Evolutionary conservation across 2,329 filamentous ascomycete genomes (phyloP).

Genomic region (Bipolaris oryzae): DNA sequence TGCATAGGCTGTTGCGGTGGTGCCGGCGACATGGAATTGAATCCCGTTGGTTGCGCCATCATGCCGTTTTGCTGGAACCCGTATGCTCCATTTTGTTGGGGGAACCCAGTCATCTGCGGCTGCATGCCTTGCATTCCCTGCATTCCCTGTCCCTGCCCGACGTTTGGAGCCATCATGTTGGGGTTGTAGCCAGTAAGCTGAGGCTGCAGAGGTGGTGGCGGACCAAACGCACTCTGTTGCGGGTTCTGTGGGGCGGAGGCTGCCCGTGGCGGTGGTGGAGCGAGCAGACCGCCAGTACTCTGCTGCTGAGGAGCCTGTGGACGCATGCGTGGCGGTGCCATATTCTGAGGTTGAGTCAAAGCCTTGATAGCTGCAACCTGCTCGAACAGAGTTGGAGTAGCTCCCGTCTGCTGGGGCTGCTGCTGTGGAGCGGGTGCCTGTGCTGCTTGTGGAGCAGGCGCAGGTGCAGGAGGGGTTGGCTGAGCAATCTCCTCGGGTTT

Average conservation of each 20-base stretch:
- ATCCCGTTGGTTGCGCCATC: constrained; percentile 49
- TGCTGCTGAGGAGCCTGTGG: constrained; percentile 73
- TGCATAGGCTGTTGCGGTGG: constrained; percentile 53
- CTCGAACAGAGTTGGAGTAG: constrained; percentile 45
- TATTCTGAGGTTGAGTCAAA: constrained; percentile 44
- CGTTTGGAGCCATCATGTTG: constrained; percentile 65
- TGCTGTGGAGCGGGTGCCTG: constrained; percentile 44
- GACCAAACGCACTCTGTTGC: constrained; percentile 70
- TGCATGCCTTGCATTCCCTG: constrained; percentile 32
- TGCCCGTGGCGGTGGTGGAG: constrained; percentile 79
- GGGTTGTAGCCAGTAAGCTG: constrained; percentile 77
- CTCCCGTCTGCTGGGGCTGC: constrained; percentile 53
- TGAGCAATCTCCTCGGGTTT: constrained; percentile 50
- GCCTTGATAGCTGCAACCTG: constrained; percentile 49
- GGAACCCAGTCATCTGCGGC: constrained; percentile 50
- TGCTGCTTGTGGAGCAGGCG: constrained; percentile 53
- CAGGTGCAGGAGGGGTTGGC: constrained; percentile 37
- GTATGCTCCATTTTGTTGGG: constrained; percentile 43
- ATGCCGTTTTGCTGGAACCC: constrained; percentile 47
- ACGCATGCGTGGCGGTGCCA: constrained; percentile 64
- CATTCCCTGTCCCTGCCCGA: constrained; percentile 58
- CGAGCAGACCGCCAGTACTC: constrained; percentile 66
- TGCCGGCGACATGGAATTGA: constrained; percentile 35
- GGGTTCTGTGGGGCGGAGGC: constrained; percentile 85
- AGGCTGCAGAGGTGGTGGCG: constrained; percentile 74